These are phyloP conservation scores for Heliamphora pulchella DNA, from an alignment of 179 eudicot species.

Conservation along the genomic window DNA sequence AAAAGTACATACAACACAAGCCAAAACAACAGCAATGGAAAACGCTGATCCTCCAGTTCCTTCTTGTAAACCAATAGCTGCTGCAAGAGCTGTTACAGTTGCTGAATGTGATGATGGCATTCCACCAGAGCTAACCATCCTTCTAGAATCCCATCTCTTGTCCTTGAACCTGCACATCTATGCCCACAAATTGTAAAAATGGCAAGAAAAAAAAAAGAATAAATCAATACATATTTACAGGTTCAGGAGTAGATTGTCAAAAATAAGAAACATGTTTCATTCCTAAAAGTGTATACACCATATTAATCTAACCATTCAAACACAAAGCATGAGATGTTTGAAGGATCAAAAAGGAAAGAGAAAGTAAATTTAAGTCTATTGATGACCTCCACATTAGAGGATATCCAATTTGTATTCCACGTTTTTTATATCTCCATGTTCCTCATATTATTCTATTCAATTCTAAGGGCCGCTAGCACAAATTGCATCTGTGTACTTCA, in stretches of 20 bases:
- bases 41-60: slow-evolving; percentile 61
- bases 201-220: not conserved
- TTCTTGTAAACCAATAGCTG: slow-evolving; percentile 67
- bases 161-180: slow-evolving; percentile 73
- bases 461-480: not conserved
- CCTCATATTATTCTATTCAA: not conserved
- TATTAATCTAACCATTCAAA: slow-evolving; percentile 1
- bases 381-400: not conserved
- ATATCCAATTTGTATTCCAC: not conserved
- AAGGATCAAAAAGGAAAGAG: not conserved
- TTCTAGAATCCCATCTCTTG: slow-evolving; percentile 83
- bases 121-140: slow-evolving; percentile 75
- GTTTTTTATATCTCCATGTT: not conserved
- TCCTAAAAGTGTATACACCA: not conserved
- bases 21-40: slow-evolving; percentile 74
- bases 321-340: not conserved
- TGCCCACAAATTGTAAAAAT: slow-evolving; percentile 14
- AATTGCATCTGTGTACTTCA: not conserved
- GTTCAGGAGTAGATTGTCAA: not conserved
- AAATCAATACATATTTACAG: not conserved
- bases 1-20: slow-evolving; percentile 74
- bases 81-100: slow-evolving; percentile 67
- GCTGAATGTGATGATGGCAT: slow-evolving; percentile 98
- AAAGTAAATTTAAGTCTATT: not conserved
- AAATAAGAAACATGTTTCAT: not conserved